Conservation (phyloP, 2,329 filamentous ascomycete genomes). For the Trichophyton benhamiae region DNA sequence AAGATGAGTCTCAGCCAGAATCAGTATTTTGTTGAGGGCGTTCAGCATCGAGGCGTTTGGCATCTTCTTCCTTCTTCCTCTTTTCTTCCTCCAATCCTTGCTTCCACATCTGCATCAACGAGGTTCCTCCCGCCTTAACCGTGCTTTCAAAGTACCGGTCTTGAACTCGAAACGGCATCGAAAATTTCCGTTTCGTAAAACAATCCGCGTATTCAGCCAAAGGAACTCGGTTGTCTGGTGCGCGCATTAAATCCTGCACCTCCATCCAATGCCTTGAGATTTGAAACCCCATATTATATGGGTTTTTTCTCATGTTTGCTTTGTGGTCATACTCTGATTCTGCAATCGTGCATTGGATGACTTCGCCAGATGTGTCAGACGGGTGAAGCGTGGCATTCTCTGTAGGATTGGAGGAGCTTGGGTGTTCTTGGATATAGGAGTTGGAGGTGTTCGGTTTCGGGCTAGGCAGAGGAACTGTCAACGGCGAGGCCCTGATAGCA, state of each 20-base stretch:
- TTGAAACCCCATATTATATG: conserved; percentile 21
- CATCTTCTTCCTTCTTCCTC: neutral
- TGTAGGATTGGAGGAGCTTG: neutral
- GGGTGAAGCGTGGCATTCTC: neutral
- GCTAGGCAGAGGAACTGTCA: conserved; percentile 17
- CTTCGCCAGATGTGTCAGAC: neutral
- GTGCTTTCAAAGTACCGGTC: conserved; percentile 14
- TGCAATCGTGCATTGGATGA: conserved; percentile 20
- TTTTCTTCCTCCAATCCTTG: conserved; percentile 2
- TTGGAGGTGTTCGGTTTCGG: neutral
- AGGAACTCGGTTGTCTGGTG: conserved; percentile 14
- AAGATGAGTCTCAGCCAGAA: neutral
- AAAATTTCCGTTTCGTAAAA: conserved; percentile 19
- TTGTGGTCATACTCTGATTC: conserved; percentile 22
- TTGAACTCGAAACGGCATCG: conserved; percentile 15
- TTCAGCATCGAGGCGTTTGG: neutral
- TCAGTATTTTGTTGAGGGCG: neutral
- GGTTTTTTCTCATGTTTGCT: conserved; percentile 21
- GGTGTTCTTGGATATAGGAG: neutral
- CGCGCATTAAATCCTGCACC: conserved; percentile 21
- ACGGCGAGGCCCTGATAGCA: conserved; percentile 24
- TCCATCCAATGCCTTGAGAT: conserved; percentile 16
- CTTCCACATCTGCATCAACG: conserved; percentile 10
- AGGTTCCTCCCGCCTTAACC: conserved; percentile 17
- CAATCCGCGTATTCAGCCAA: conserved; percentile 23